Evolutionary conservation across 352 stramenopile genomes (phyloP), one percentile per base, ranked within the genome.

Genomic region (Globisporangium radiosum): DNA sequence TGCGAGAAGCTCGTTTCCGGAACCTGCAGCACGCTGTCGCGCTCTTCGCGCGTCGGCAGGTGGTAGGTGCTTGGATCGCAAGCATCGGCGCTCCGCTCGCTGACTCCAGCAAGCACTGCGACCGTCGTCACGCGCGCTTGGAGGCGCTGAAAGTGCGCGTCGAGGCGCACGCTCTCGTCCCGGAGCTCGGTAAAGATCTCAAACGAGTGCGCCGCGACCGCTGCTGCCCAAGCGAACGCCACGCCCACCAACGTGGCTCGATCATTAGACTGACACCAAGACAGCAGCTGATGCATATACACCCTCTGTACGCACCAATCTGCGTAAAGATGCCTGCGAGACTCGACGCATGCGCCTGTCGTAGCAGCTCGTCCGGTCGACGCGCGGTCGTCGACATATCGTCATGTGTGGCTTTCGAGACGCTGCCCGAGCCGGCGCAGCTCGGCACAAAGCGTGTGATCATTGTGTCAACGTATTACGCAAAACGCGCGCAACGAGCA

Each of bases 111-210:
- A n/a, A 82, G 51, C 8, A 66, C 37, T 51, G 66, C 64, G 5
- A 87, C 43, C 0, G 59, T 43, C 49, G 70, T 57, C 8, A 85
- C 65, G 33, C 78, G 71, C 2, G 58, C 25, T 11, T 69, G 68
- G 6, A 87, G 55, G 14, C 54, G 61, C 5, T 51, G 15, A 43
- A 84, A 70, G 4, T 63, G 68, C n/a, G 69, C 55, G 7, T 64
- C 57, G 0, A 84, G 56, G 0, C 58, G 52, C n/a, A 15, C 57
- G 7, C 58, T 76, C 43, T 82, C 71, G 49, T 73, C 59, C 15
- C 69, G 71, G 6, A 88, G 66, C 56, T 86, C 78, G 47, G 56
- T 54, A 19, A 86, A 76, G 37, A 88, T 71, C 7, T 86, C 72
- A 1, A 86, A 59, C 25, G 78, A 74, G 51, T 81, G 69, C 9